These are phyloP conservation scores for Galerina sulciceps DNA, from an alignment of 768 basidiomycete species.

Conservation along the genomic window DNA sequence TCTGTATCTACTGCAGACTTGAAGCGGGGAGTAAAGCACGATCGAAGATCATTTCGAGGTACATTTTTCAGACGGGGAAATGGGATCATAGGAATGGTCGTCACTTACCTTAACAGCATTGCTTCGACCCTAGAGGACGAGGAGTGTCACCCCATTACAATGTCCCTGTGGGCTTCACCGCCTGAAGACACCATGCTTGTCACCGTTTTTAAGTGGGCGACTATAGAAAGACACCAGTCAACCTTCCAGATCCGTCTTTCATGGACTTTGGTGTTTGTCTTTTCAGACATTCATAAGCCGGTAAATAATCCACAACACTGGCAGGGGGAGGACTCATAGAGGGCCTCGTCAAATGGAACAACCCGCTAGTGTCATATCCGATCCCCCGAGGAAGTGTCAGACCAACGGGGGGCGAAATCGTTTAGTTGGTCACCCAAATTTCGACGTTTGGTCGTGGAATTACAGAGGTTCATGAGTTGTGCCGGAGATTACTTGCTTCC, in stretches of 20 bases:
- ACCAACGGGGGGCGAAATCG: too few relatives aligned
- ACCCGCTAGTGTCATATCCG: too few relatives aligned
- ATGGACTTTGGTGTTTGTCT: slow-evolving; percentile 1
- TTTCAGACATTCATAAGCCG: not conserved
- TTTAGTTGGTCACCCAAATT: too few relatives aligned
- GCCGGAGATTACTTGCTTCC: too few relatives aligned
- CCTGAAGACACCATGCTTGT: slow-evolving; percentile 6
- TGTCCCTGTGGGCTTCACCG: not conserved
- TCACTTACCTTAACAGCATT: not conserved
- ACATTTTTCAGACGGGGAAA: not conserved
- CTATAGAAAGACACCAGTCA: not conserved
- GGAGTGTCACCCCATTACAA: not conserved
- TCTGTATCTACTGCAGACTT: not conserved
- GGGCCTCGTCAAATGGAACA: not conserved
- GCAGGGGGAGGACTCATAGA: not conserved
- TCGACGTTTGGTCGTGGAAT: too few relatives aligned
- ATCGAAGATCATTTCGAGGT: slow-evolving; percentile 5
- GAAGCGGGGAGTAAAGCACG: not conserved
- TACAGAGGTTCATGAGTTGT: too few relatives aligned
- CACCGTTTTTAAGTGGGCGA: slow-evolving; percentile 1
- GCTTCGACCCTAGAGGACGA: not conserved
- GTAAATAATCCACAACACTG: not conserved
- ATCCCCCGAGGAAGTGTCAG: too few relatives aligned
- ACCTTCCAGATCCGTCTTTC: not conserved
- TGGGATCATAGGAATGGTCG: not conserved